phyloP scores from a whole-genome alignment of 2,329 filamentous ascomycete species.

The Alternaria brassicae region DNA sequence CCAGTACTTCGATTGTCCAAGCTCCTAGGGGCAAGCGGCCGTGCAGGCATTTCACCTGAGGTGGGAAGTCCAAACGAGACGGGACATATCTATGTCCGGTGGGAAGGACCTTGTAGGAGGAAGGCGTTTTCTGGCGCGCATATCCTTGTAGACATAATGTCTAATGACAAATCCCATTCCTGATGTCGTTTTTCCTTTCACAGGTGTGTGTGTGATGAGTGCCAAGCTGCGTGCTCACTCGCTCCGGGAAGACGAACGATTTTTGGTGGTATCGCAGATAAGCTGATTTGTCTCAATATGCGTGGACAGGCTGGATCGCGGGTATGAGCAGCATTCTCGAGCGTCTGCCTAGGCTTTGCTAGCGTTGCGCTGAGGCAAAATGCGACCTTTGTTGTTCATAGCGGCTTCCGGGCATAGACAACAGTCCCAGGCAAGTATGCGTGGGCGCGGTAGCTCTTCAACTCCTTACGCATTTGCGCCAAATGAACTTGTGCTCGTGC shows the following conservation, averaged over 20 bases:
- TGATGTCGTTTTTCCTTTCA: background rate
- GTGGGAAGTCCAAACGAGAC: background rate
- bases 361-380: background rate
- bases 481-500: constrained; percentile 47
- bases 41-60: background rate
- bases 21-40: background rate
- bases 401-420: constrained; percentile 47
- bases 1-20: background rate
- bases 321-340: background rate
- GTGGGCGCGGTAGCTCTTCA: constrained; percentile 45
- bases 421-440: constrained; percentile 49
- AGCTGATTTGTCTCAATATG: background rate
- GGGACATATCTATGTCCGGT: background rate
- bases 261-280: background rate
- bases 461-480: constrained; percentile 46
- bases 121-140: background rate
- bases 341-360: background rate
- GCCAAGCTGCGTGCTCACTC: background rate
- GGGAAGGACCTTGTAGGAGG: no score
- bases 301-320: background rate
- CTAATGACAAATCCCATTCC: background rate
- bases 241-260: rapidly evolving
- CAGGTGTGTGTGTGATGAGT: background rate
- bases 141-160: background rate
- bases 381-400: constrained; percentile 16